These are phyloP conservation scores for Schizochytrium sp. DNA, from an alignment of 108 stramenopile species.

Conservation along the genomic window DNA sequence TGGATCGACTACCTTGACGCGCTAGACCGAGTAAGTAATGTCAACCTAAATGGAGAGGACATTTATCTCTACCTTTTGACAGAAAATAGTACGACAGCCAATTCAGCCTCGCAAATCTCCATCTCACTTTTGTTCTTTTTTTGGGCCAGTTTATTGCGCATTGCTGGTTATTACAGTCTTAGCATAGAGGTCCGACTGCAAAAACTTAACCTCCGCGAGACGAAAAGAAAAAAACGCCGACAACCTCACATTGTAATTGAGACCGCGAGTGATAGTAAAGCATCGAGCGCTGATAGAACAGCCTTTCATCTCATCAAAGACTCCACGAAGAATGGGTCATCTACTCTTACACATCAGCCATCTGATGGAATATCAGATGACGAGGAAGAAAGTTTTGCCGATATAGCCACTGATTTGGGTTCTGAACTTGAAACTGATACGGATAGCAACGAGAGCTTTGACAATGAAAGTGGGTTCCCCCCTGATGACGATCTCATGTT, in stretches of 20 bases:
- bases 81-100: background rate
- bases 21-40: background rate
- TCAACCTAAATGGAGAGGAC: background rate
- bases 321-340: too few species aligned
- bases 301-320: too few species aligned
- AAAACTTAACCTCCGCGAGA: background rate
- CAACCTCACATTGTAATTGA: background rate
- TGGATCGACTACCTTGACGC: background rate
- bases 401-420: too few species aligned
- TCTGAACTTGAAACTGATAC: too few species aligned
- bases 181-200: slow-evolving; percentile 7
- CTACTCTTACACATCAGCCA: too few species aligned
- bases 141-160: slow-evolving; percentile 20
- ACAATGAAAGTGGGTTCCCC: too few species aligned
- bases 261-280: too few species aligned
- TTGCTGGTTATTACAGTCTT: slow-evolving; percentile 1
- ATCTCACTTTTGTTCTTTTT: slow-evolving; percentile 22
- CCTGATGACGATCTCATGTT: too few species aligned
- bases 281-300: too few species aligned
- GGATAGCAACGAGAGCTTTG: too few species aligned
- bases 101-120: background rate
- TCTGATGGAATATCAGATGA: too few species aligned
- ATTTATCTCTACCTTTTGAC: background rate
- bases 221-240: background rate
- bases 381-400: too few species aligned